A percentile compares a stretch with the other conserved stretches of the same genome.
Conservation (phyloP, 2,329 filamentous ascomycete species). For the Aspergillus sp. region DNA sequence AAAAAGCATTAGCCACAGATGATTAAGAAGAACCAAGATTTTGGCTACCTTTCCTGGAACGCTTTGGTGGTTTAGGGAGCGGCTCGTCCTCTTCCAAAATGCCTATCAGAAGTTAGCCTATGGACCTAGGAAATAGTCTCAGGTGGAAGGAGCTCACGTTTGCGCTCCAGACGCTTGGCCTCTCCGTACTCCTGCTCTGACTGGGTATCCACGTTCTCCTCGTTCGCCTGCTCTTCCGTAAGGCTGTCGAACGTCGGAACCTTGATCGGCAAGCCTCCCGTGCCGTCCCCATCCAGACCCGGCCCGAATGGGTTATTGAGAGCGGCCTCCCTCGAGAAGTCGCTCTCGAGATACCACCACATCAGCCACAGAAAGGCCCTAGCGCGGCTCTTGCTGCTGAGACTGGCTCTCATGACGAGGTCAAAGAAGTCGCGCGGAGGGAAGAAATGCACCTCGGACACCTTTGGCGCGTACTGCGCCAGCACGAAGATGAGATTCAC, state of each 20-base stretch:
- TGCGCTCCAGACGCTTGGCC: constrained; percentile 39
- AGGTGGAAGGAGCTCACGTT: constrained; percentile 23
- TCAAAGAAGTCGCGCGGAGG: constrained; percentile 86
- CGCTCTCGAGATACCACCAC: constrained; percentile 98
- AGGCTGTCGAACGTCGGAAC: constrained; percentile 40
- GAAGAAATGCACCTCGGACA: constrained; percentile 88
- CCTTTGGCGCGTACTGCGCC: constrained; percentile 76
- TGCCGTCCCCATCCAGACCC: constrained; percentile 34
- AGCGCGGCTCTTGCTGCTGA: constrained; percentile 73
- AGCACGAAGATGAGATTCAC: constrained; percentile 96
- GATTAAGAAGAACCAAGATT: constrained; percentile 1
- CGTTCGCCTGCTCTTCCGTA: constrained; percentile 41
- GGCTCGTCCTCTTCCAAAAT: constrained; percentile 41
- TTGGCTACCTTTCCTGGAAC: constrained; percentile 33
- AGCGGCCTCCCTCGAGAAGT: constrained; percentile 81
- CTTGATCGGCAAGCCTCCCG: constrained; percentile 37
- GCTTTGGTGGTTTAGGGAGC: constrained; percentile 35
- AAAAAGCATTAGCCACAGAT: constrained; percentile 3
- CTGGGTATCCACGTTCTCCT: constrained; percentile 41
- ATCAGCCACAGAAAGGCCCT: constrained; percentile 92
- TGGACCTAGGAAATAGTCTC: not conserved
- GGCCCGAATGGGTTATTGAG: constrained; percentile 82
- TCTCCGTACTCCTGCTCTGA: constrained; percentile 42
- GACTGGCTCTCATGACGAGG: constrained; percentile 79
- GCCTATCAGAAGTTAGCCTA: constrained; percentile 18